These are phyloP conservation scores for Stropharia rugosoannulata DNA, from an alignment of 768 basidiomycete genomes.

Conservation along the genomic window DNA sequence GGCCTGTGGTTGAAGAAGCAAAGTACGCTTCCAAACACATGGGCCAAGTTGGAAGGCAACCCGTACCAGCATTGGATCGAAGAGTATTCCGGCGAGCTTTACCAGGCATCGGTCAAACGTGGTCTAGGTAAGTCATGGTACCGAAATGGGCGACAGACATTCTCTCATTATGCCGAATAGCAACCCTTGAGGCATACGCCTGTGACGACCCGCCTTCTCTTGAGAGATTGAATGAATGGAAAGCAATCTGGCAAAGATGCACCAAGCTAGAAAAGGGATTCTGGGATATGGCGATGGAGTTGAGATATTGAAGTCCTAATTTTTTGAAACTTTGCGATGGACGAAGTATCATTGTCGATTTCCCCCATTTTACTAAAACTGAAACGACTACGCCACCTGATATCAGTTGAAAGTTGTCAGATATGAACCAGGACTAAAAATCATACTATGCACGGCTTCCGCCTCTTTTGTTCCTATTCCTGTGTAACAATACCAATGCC, in stretches of 20 bases:
- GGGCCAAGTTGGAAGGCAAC: conserved; percentile 65
- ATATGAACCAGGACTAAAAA: too few relatives aligned
- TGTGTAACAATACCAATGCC: too few relatives aligned
- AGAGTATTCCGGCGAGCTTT: conserved; percentile 73
- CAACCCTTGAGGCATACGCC: conserved; percentile 69
- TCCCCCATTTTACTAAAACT: too few relatives aligned
- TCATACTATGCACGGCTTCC: too few relatives aligned
- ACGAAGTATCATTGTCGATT: too few relatives aligned
- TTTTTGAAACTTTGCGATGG: too few relatives aligned
- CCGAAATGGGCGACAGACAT: background rate
- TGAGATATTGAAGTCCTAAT: conserved; percentile 2
- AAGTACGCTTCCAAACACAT: conserved; percentile 41
- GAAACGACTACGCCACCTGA: too few relatives aligned
- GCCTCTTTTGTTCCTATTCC: too few relatives aligned
- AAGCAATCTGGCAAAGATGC: conserved; percentile 71
- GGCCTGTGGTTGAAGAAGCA: conserved; percentile 79
- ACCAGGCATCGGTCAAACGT: conserved; percentile 67
- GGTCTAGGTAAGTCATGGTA: conserved; percentile 68
- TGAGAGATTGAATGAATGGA: conserved; percentile 61
- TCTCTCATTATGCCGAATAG: conserved; percentile 33
- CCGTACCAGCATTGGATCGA: conserved; percentile 77
- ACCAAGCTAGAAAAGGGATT: conserved; percentile 79
- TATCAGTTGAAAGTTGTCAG: too few relatives aligned
- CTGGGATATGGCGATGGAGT: conserved; percentile 68
- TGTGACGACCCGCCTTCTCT: conserved; percentile 62